These are phyloP conservation scores for Thielaviopsis punctulata DNA, from an alignment of 2,329 filamentous ascomycete genomes.

Conservation along the genomic window DNA sequence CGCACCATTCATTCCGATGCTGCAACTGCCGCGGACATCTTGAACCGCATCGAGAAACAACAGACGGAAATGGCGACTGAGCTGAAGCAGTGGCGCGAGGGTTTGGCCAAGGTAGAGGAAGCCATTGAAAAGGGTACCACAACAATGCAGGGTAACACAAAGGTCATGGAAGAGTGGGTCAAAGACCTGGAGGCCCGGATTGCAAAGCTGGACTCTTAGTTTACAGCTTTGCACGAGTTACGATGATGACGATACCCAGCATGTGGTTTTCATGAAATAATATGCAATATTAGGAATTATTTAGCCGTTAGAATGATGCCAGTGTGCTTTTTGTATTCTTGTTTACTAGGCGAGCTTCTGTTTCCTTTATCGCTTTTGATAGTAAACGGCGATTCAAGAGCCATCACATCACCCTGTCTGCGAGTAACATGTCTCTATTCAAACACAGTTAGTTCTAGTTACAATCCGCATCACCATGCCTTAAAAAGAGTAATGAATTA, in stretches of 20 bases:
- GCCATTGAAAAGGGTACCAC: constrained; percentile 53
- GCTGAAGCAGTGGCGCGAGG: constrained; percentile 71
- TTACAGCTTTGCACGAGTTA: neutral
- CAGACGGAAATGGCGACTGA: constrained; percentile 73
- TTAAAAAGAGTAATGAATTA: no score
- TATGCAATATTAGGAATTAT: neutral
- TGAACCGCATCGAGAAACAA: constrained; percentile 60
- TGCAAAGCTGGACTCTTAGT: constrained; percentile 23
- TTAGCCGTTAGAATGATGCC: neutral
- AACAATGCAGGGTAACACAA: constrained; percentile 61
- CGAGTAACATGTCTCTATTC: no score
- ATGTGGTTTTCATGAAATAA: constrained; percentile 1
- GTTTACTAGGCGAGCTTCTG: neutral
- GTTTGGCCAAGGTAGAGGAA: constrained; percentile 60
- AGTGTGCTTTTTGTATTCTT: neutral
- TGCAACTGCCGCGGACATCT: constrained; percentile 58
- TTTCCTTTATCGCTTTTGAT: no score
- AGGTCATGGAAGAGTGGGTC: constrained; percentile 77
- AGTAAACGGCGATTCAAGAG: no score
- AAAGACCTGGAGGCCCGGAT: constrained; percentile 69
- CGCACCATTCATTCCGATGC: constrained; percentile 75
- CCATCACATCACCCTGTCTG: no score
- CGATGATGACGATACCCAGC: constrained; percentile 2
- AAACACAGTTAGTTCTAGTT: no score
- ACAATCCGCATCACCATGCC: no score